Base-by-base conservation (phyloP, 805 yeast species). In the Kluyveromyces wickerhamii region DNA sequence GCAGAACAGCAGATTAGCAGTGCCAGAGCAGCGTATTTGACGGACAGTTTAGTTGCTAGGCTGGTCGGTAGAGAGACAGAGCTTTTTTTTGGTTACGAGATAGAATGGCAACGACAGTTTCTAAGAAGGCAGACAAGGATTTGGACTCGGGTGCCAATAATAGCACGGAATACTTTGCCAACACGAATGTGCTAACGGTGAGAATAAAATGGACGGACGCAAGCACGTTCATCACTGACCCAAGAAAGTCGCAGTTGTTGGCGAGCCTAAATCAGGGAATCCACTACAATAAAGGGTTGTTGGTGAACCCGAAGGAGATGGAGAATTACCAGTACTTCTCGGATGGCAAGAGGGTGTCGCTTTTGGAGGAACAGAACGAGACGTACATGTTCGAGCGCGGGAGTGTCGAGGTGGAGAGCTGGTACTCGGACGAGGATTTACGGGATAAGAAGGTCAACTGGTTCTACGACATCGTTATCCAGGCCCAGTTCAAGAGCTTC, bases 241-340 rank as follows among this genome's bases (percentile, higher is more conserved):
- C 29, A 25, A 24, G 32, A 17, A 34, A 35, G 22, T 15, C 38
- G 10, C 16, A 31, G 21, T 27, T 36, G 4, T 17, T 33, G 16
- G 28, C 32, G 13, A 37, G 32, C 18, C 21, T 45, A 9, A 40
- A 46, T 17, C 36, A 39, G 12, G 24, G 41, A 7, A 25, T 34
- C 8, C 44, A 42, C 21, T 36, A 34, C 9, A 32, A 41, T 26
- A 48, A 44, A 27, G 57, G 55, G n/a, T 27, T 21, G 13, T 27
- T 45, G 4, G 42, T 51, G 10, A 45, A 44, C 24, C 46, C 51
- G 19, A 39, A 45, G 11, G 36, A 43, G 15, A 48, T 54, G 29
- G 62, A 57, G 37, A 40, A 45, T 15, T 57, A 52, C 40, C 57
- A 57, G 34, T 54, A 46, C 37, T 37, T 51, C 10, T 33, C 45